These are phyloP conservation scores for Leishmania major DNA, from an alignment of 208 protist genomes.

Conservation along the genomic window DNA sequence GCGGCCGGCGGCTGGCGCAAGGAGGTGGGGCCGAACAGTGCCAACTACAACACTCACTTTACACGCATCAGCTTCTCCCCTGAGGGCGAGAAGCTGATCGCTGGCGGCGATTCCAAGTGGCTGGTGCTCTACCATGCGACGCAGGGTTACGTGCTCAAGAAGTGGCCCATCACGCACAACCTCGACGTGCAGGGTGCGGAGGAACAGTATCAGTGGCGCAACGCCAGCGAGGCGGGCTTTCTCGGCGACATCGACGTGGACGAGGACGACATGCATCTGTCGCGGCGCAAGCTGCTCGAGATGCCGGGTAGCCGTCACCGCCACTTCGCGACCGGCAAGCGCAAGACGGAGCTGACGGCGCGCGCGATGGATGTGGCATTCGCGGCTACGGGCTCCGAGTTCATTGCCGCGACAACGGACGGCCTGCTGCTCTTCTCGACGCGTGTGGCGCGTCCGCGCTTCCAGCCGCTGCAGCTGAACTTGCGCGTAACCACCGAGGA, in stretches of 20 bases:
- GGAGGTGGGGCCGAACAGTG: conserved; percentile 75
- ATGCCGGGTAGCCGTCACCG: conserved; percentile 89
- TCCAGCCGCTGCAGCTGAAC: conserved; percentile 83
- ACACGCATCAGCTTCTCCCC: conserved; percentile 88
- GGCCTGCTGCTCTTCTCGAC: conserved; percentile 89
- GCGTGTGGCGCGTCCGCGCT: conserved; percentile 70
- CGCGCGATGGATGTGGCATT: conserved; percentile 83
- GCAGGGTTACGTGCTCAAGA: conserved; percentile 89
- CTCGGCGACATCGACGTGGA: conserved; percentile 87
- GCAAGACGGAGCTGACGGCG: conserved; percentile 83
- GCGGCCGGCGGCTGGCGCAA: conserved; percentile 88
- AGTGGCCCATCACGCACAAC: conserved; percentile 92
- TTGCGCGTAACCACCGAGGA: conserved; percentile 61
- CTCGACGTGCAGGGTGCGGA: conserved; percentile 86
- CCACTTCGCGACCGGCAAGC: conserved; percentile 91
- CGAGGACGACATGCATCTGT: conserved; percentile 81
- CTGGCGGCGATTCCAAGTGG: conserved; percentile 91
- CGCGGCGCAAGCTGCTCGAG: conserved; percentile 81
- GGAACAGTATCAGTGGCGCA: conserved; percentile 91
- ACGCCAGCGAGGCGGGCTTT: conserved; percentile 82
- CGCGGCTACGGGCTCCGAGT: conserved; percentile 82
- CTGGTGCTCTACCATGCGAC: conserved; percentile 87
- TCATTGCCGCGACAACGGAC: conserved; percentile 90
- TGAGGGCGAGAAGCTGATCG: conserved; percentile 87
- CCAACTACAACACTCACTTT: conserved; percentile 85